Conservation (phyloP, 352 stramenopile species). For the Globisporangium iwayamae region DNA sequence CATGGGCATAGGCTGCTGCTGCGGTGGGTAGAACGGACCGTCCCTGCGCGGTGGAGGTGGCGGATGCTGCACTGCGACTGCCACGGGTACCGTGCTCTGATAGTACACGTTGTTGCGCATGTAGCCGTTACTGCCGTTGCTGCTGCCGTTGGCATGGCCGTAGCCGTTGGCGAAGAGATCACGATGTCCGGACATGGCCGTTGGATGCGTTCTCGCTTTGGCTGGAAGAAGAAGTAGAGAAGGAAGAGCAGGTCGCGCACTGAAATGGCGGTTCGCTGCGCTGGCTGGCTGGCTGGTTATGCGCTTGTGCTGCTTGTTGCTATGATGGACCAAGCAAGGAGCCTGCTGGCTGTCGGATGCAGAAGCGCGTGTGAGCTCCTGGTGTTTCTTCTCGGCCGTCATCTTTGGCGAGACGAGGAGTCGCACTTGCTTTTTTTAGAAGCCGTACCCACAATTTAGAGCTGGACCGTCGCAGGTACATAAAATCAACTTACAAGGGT, state of each 20-base stretch:
- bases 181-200: conserved; percentile 5
- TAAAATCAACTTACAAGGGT: not conserved
- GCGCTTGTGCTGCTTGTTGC: not conserved
- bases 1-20: not conserved
- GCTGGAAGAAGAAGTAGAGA: not conserved
- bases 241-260: not conserved
- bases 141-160: not conserved
- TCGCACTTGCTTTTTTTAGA: not conserved
- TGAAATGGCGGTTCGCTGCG: not conserved
- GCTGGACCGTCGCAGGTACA: not conserved
- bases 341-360: not conserved
- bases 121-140: conserved; percentile 6
- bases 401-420: not conserved
- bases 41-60: not conserved
- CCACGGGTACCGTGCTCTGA: conserved; percentile 8
- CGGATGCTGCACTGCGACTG: conserved; percentile 1
- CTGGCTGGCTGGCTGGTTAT: not conserved
- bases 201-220: not conserved
- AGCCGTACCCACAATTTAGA: conserved; percentile 7
- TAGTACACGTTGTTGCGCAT: conserved; percentile 16
- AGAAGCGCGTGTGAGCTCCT: not conserved
- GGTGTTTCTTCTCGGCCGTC: not conserved
- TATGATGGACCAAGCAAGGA: no score
- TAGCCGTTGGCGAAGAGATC: conserved; percentile 8
- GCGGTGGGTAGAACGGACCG: not conserved